Percentiles rank a stretch among this genome's conserved stretches.
These are phyloP conservation scores for Thraustotheca clavata DNA, from an alignment of 352 stramenopile species.

Conservation along the genomic window DNA sequence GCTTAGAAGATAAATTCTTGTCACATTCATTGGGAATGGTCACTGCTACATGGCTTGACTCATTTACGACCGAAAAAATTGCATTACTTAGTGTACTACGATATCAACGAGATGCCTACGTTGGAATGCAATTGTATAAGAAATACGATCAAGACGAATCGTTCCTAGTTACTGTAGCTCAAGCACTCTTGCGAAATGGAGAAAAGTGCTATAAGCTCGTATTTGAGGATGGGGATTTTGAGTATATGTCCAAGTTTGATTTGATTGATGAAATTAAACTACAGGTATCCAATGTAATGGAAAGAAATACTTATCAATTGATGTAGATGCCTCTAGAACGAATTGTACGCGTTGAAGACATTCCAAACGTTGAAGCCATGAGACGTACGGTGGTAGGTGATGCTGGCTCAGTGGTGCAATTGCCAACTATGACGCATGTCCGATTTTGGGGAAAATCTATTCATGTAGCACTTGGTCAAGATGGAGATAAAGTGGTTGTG, in stretches of 20 bases:
- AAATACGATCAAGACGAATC: conserved; percentile 10
- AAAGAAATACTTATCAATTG: not conserved
- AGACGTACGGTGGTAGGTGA: not conserved
- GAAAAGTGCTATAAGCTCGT: not conserved
- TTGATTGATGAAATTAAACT: not conserved
- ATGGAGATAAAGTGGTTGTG: not conserved
- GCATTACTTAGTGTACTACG: not conserved
- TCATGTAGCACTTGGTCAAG: not conserved
- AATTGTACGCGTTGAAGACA: not conserved
- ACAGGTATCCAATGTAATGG: not conserved
- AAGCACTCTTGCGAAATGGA: not conserved
- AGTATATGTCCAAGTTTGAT: conserved; percentile 3
- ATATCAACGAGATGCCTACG: not conserved
- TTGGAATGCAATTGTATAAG: conserved; percentile 7
- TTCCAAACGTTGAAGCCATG: not conserved
- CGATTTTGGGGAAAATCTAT: not conserved
- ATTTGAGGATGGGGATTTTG: conserved; percentile 19
- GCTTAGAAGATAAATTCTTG: too few species aligned
- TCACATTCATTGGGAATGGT: too few species aligned
- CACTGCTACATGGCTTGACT: too few species aligned
- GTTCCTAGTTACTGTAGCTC: conserved; percentile 1
- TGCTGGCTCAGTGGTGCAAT: not conserved
- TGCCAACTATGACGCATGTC: not conserved
- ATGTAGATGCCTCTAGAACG: not conserved
- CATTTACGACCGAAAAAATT: too few species aligned